Conservation (phyloP, 1,284 basidiomycete genomes). For the Pterulicium gracile region DNA sequence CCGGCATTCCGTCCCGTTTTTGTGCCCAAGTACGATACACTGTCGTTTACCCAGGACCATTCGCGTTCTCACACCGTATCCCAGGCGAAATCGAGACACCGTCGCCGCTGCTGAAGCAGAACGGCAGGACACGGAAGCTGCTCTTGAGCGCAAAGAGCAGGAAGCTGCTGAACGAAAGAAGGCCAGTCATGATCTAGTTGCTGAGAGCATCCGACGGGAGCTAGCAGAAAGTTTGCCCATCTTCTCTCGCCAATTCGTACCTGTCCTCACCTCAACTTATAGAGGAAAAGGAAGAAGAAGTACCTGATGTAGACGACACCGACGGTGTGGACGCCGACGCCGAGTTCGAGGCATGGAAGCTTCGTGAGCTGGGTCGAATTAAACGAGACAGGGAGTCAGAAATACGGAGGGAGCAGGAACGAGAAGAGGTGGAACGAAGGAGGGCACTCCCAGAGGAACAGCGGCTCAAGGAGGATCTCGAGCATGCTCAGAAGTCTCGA, state of each 20-base stretch:
- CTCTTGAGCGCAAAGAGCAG: slow-evolving; percentile 38
- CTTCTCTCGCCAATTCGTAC: slow-evolving; percentile 1
- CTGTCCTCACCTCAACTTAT: slow-evolving; percentile 5
- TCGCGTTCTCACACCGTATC: slow-evolving; percentile 5
- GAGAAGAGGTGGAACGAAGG: slow-evolving; percentile 83
- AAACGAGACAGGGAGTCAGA: slow-evolving; percentile 86
- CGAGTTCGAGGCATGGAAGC: slow-evolving; percentile 95
- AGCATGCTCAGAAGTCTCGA: slow-evolving; percentile 69
- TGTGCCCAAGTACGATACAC: slow-evolving; percentile 67
- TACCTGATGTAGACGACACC: slow-evolving; percentile 89
- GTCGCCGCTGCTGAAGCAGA: slow-evolving; percentile 54
- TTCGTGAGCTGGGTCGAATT: slow-evolving; percentile 86
- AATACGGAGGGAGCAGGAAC: slow-evolving; percentile 67
- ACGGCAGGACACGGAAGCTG: slow-evolving; percentile 53
- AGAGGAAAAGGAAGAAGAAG: slow-evolving; percentile 80
- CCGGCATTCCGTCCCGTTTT: slow-evolving; percentile 79
- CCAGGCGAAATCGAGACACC: slow-evolving; percentile 63
- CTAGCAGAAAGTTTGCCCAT: slow-evolving; percentile 64
- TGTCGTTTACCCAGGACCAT: not conserved
- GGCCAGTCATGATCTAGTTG: slow-evolving; percentile 79
- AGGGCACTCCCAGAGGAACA: slow-evolving; percentile 89
- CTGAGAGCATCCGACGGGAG: slow-evolving; percentile 77
- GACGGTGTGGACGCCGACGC: slow-evolving; percentile 85
- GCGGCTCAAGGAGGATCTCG: slow-evolving; percentile 83
- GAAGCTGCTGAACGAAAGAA: slow-evolving; percentile 69